A percentile compares a stretch with the other conserved stretches of the same genome.
phyloP scores from a whole-genome alignment of 1,284 basidiomycete genomes.

The Apiotrichum mycotoxinovorans region DNA sequence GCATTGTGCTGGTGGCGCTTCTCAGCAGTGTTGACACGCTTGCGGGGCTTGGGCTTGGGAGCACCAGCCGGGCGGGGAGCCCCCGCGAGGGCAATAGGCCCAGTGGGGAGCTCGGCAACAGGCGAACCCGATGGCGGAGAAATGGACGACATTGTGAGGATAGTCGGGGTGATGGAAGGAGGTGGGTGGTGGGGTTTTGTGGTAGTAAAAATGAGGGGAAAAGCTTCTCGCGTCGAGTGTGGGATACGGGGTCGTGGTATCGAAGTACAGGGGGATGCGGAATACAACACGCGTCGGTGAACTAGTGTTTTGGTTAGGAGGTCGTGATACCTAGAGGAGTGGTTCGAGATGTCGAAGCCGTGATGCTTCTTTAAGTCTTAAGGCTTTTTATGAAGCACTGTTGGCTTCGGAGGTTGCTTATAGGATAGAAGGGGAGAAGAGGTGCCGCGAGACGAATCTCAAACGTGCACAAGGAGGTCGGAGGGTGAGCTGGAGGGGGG shows the following conservation, averaged over 20 bases:
- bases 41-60: constrained; percentile 61
- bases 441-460: constrained; percentile 50
- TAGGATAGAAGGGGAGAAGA: constrained; percentile 25
- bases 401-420: background rate
- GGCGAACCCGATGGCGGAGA: constrained; percentile 36
- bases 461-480: constrained; percentile 51
- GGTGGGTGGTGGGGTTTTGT: background rate
- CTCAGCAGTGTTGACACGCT: constrained; percentile 85
- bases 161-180: no score
- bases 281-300: constrained; percentile 5
- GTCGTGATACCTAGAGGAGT: constrained; percentile 1
- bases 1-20: constrained; percentile 91
- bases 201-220: constrained; percentile 2
- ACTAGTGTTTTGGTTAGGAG: background rate
- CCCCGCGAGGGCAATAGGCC: constrained; percentile 19
- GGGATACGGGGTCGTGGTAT: background rate
- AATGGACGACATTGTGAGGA: constrained; percentile 26
- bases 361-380: background rate
- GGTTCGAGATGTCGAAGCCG: background rate
- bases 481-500: constrained; percentile 19
- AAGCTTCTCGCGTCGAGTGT: background rate
- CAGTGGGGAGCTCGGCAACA: constrained; percentile 18
- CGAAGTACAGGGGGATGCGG: background rate
- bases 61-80: constrained; percentile 22
- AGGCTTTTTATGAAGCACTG: background rate